Percentiles rank a stretch among this genome's conserved stretches.
Conservation (phyloP, 176 grass and related monocot genomes). For the Phragmites australis region DNA sequence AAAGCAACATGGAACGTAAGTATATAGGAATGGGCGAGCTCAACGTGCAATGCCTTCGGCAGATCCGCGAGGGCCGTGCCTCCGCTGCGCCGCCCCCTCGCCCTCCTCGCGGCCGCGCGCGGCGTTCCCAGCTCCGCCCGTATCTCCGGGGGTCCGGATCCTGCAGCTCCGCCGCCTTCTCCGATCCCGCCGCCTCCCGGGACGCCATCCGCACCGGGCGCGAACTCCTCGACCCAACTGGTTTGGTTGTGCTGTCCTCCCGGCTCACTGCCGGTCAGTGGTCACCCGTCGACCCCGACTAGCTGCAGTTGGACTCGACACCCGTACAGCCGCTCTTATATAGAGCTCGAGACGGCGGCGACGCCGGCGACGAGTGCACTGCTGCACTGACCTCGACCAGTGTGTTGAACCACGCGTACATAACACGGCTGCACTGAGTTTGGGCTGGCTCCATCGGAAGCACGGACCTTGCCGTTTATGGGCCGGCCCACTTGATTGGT, state of each 20-base stretch:
- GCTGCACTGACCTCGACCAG: too few species aligned
- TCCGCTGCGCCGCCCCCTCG: conserved; percentile 25
- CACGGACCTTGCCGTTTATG: neutral
- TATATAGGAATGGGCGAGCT: too few species aligned
- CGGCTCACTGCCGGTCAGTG: too few species aligned
- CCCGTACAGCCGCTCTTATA: too few species aligned
- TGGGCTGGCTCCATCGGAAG: too few species aligned
- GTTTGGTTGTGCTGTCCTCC: neutral
- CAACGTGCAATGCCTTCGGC: too few species aligned
- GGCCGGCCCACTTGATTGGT: neutral
- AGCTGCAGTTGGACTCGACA: too few species aligned
- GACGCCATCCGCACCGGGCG: conserved; percentile 26
- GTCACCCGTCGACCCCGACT: too few species aligned
- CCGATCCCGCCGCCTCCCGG: conserved; percentile 28
- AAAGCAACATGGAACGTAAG: neutral
- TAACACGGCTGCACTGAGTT: too few species aligned
- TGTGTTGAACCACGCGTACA: too few species aligned
- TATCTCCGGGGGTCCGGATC: conserved; percentile 31
- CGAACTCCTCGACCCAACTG: neutral
- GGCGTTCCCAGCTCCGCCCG: conserved; percentile 37
- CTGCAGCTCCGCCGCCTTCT: conserved; percentile 38
- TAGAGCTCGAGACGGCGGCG: too few species aligned
- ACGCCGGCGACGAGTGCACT: too few species aligned
- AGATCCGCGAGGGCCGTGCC: conserved; percentile 32
- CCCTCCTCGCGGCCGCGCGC: conserved; percentile 31